phyloP scores from a whole-genome alignment of 2,329 filamentous ascomycete species.

The Apiospora sp. region DNA sequence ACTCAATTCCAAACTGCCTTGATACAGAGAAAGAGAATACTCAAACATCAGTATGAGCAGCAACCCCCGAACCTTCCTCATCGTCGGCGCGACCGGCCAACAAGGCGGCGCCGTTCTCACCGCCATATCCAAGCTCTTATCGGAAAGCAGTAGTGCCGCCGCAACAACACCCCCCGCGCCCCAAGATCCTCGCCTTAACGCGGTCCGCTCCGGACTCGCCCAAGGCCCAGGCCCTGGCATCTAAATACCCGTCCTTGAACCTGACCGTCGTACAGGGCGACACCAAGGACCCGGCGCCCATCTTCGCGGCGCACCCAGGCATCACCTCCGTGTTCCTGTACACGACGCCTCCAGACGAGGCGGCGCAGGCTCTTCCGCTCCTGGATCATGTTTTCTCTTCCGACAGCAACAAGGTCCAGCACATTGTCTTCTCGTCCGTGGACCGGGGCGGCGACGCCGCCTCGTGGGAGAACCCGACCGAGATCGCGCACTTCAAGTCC shows the following conservation, averaged over 20 bases:
- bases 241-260: slow-evolving; percentile 35
- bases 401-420: slow-evolving; percentile 51
- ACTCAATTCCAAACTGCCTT: not conserved
- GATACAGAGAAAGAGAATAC: not conserved
- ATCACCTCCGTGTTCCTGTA: slow-evolving; percentile 45
- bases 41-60: not conserved
- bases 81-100: slow-evolving; percentile 48
- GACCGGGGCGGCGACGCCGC: slow-evolving; percentile 67
- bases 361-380: slow-evolving; percentile 44
- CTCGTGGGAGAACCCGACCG: slow-evolving; percentile 57
- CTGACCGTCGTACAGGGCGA: slow-evolving; percentile 46
- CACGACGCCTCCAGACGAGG: slow-evolving; percentile 44
- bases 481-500: slow-evolving; percentile 63
- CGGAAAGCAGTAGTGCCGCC: slow-evolving; percentile 31
- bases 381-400: slow-evolving; percentile 45
- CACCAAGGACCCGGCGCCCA: slow-evolving; percentile 40
- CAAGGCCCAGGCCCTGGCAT: slow-evolving; percentile 41
- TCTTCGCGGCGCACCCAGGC: slow-evolving; percentile 43
- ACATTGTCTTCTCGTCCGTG: slow-evolving; percentile 69
- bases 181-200: slow-evolving; percentile 45
- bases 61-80: slow-evolving; percentile 37
- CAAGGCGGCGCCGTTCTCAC: slow-evolving; percentile 44
- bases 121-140: slow-evolving; percentile 33
- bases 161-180: slow-evolving; percentile 30
- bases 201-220: slow-evolving; percentile 36